Evolutionary conservation across 2,329 filamentous ascomycete species (phyloP).

Genomic region (Xylaria sp.): DNA sequence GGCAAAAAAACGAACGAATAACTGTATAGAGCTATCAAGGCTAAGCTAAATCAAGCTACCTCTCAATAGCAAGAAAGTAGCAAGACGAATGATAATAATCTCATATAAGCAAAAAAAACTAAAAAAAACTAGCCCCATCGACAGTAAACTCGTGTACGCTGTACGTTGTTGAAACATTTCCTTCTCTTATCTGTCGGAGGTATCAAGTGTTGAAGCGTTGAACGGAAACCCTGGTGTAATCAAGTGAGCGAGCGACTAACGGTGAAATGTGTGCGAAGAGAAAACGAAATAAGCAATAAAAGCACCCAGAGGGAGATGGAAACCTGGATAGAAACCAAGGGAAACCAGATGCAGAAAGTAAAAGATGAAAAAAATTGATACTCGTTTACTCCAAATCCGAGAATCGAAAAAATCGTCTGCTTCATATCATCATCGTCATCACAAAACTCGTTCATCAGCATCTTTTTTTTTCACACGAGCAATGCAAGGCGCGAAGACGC

Average conservation of each 20-base stretch:
- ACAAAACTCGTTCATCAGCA: constrained; percentile 15
- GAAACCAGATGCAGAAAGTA: neutral
- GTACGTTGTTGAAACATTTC: constrained; percentile 30
- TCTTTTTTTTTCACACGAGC: constrained; percentile 16
- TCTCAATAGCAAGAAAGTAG: constrained; percentile 17
- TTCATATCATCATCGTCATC: constrained; percentile 11
- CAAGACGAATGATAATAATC: constrained; percentile 18
- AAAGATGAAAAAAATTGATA: neutral
- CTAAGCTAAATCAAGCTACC: constrained; percentile 29
- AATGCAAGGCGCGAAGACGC: neutral
- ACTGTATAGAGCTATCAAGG: constrained; percentile 24
- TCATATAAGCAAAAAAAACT: constrained; percentile 5
- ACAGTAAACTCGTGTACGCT: neutral
- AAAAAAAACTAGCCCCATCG: neutral
- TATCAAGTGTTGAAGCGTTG: constrained; percentile 23
- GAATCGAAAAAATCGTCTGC: neutral
- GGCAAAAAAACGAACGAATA: constrained; percentile 19
- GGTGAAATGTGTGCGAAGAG: constrained; percentile 2
- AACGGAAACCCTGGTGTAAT: constrained; percentile 20
- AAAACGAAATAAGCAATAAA: neutral
- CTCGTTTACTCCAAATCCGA: constrained; percentile 11
- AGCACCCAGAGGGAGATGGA: neutral
- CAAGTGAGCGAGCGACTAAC: constrained; percentile 30
- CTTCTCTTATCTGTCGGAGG: neutral
- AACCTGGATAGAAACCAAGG: constrained; percentile 4